Percentiles rank a stretch among this genome's conserved stretches.
phyloP scores from a whole-genome alignment of 108 stramenopile genomes.

The Pseudonitzschia delicatissima region DNA sequence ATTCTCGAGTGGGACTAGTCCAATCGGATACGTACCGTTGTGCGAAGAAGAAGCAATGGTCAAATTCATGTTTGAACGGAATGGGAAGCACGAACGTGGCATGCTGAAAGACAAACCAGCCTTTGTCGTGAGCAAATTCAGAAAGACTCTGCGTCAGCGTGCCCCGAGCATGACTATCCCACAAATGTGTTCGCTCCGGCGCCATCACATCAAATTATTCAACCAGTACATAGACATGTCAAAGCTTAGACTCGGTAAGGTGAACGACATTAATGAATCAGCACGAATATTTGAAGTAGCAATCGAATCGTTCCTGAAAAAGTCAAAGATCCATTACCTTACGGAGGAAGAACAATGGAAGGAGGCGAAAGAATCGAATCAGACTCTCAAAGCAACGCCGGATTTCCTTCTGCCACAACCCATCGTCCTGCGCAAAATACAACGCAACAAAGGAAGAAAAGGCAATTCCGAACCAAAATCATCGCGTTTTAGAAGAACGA shows the following conservation, averaged over 20 bases:
- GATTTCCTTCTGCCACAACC: slow-evolving; percentile 57
- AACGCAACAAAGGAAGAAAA: not conserved
- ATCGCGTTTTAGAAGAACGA: slow-evolving; percentile 5
- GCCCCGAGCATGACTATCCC: slow-evolving; percentile 32
- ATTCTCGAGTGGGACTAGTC: slow-evolving; percentile 1
- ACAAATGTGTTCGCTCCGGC: slow-evolving; percentile 57
- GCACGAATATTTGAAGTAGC: slow-evolving; percentile 57
- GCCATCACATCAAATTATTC: slow-evolving; percentile 62
- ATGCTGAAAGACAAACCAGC: slow-evolving; percentile 65
- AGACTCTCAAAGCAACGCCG: slow-evolving; percentile 30
- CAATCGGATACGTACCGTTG: slow-evolving; percentile 5
- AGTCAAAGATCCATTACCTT: slow-evolving; percentile 31
- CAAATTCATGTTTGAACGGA: slow-evolving; percentile 30
- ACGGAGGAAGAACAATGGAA: slow-evolving; percentile 61
- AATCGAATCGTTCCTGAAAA: slow-evolving; percentile 40
- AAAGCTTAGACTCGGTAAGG: slow-evolving; percentile 41
- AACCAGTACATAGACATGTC: slow-evolving; percentile 40
- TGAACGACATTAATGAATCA: slow-evolving; percentile 38
- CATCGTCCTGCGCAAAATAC: slow-evolving; percentile 22
- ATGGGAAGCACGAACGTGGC: slow-evolving; percentile 54
- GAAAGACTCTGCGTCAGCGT: slow-evolving; percentile 10
- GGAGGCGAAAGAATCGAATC: slow-evolving; percentile 1
- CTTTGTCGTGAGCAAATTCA: slow-evolving; percentile 42
- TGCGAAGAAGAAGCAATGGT: slow-evolving; percentile 20
- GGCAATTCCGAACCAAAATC: not conserved